Evolutionary conservation across 768 basidiomycete genomes (phyloP).

Genomic region (Macrolepiota albuminosa): DNA sequence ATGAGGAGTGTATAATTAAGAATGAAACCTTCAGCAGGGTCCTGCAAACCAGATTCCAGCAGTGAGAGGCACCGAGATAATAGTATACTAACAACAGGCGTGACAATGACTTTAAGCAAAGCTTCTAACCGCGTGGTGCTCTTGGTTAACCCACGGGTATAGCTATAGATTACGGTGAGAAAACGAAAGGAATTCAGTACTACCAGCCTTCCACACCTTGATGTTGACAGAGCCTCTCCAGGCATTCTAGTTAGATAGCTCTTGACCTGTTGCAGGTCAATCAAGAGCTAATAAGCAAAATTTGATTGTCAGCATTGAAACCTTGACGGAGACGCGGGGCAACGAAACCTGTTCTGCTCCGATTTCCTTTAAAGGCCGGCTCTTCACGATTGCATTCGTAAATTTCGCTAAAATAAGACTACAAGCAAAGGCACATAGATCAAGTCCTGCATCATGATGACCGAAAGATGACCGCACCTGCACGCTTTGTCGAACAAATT

Average conservation of each 20-base stretch:
- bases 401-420: constrained; percentile 85
- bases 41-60: constrained; percentile 35
- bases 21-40: constrained; percentile 91
- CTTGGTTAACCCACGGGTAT: constrained; percentile 77
- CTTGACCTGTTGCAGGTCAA: constrained; percentile 88
- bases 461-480: constrained; percentile 49
- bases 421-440: background rate
- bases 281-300: constrained; percentile 55
- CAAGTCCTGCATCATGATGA: background rate
- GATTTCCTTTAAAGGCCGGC: constrained; percentile 85
- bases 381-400: constrained; percentile 84
- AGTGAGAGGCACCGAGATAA: background rate
- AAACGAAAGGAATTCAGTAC: constrained; percentile 6
- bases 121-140: constrained; percentile 82
- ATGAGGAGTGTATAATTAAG: constrained; percentile 93
- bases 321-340: background rate
- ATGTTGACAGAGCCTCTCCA: constrained; percentile 55
- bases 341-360: constrained; percentile 87
- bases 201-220: constrained; percentile 35
- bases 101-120: constrained; percentile 91
- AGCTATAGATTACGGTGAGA: constrained; percentile 40
- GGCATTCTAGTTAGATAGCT: constrained; percentile 80
- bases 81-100: constrained; percentile 65
- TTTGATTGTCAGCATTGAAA: constrained; percentile 10
- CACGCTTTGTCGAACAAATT: constrained; percentile 94